These are phyloP conservation scores for Aspergillus nomiae DNA, from an alignment of 2,329 filamentous ascomycete genomes.

Conservation along the genomic window DNA sequence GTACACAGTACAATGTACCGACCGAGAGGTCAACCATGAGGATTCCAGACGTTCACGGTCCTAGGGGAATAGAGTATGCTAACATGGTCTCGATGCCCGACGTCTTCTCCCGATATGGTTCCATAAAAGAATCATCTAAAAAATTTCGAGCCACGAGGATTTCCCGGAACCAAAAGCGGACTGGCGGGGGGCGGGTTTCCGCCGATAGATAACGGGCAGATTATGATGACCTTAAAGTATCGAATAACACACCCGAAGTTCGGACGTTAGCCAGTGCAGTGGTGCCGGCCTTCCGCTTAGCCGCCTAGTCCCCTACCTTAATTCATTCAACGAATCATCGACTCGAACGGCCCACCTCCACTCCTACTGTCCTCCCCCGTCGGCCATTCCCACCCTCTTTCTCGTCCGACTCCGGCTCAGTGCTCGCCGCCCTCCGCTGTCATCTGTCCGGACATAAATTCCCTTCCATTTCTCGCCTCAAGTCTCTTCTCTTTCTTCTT, in stretches of 20 bases:
- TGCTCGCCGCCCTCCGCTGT: constrained; percentile 14
- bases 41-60: not conserved
- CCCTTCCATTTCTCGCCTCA: constrained; percentile 14
- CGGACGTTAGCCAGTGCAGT: constrained; percentile 27
- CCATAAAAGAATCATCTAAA: not conserved
- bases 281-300: constrained; percentile 13
- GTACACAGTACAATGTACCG: not conserved
- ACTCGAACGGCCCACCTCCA: constrained; percentile 2
- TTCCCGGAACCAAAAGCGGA: constrained; percentile 20
- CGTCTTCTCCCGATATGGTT: not conserved
- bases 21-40: not conserved
- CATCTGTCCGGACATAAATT: constrained; percentile 8
- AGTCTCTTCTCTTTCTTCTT: constrained; percentile 13
- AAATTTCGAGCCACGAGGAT: constrained; percentile 11
- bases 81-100: not conserved
- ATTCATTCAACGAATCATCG: not conserved
- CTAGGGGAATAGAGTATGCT: not conserved
- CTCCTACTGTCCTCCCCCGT: constrained; percentile 14
- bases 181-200: constrained; percentile 20
- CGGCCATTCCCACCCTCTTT: constrained; percentile 18
- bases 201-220: constrained; percentile 34
- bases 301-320: constrained; percentile 7
- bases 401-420: constrained; percentile 38
- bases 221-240: constrained; percentile 39
- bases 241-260: constrained; percentile 38